These are phyloP conservation scores for Mycena vitilis DNA, from an alignment of 768 basidiomycete species.

Conservation along the genomic window DNA sequence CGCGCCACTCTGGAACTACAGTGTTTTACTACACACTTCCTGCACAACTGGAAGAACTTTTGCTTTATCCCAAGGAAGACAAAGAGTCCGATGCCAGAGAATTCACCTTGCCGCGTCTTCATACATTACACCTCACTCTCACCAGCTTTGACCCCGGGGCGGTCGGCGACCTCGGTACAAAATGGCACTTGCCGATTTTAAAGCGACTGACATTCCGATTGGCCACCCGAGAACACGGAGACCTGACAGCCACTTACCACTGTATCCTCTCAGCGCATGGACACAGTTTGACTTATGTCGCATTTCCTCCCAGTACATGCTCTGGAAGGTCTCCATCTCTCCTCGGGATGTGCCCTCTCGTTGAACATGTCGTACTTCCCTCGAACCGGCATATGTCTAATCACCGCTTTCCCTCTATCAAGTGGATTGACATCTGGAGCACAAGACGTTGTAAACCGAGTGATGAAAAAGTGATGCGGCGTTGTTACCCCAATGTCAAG, in stretches of 20 bases:
- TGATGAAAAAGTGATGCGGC: background rate
- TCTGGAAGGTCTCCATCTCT: background rate
- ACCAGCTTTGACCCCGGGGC: no score
- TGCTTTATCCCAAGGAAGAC: background rate
- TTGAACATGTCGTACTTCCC: slow-evolving; percentile 2
- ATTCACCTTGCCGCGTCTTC: background rate
- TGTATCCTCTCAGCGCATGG: background rate
- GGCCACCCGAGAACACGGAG: no score
- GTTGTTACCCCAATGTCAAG: background rate
- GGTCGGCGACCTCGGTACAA: background rate
- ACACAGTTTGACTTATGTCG: background rate
- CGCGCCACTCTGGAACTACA: background rate
- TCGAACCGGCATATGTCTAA: background rate
- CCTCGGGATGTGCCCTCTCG: background rate
- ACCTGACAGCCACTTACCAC: background rate
- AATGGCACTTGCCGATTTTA: background rate
- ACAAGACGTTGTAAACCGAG: background rate
- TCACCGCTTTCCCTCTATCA: background rate
- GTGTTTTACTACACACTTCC: background rate
- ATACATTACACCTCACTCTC: background rate
- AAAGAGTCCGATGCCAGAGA: background rate
- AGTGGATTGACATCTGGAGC: slow-evolving; percentile 1
- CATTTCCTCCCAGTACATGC: background rate
- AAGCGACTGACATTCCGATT: background rate
- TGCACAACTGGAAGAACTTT: background rate